Percentiles rank a stretch among this genome's conserved stretches.
Evolutionary conservation across 768 basidiomycete species (phyloP).

Genomic region (Cantharellus anzutake): DNA sequence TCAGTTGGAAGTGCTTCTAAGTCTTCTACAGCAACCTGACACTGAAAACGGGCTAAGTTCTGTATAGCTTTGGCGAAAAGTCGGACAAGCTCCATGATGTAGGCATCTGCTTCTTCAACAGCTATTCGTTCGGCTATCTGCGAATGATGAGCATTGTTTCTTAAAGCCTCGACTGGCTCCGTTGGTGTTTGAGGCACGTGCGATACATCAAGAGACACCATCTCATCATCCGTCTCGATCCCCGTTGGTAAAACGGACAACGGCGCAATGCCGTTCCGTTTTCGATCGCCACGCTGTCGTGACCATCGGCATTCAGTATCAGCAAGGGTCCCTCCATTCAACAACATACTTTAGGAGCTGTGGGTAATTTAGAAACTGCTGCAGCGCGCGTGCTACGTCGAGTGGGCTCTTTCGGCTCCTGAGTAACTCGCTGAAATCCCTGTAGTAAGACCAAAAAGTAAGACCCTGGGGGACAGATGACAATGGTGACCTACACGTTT

Average conservation of each 20-base stretch:
- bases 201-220: background rate
- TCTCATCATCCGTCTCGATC: background rate
- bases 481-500: too few relatives aligned
- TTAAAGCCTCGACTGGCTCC: background rate
- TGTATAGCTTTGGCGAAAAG: constrained; percentile 66
- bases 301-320: too few relatives aligned
- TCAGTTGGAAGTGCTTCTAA: constrained; percentile 55
- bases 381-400: background rate
- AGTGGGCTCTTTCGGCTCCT: constrained; percentile 21
- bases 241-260: too few relatives aligned
- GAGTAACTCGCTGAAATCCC: background rate
- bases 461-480: too few relatives aligned
- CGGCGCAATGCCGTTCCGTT: too few relatives aligned
- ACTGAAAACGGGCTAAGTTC: constrained; percentile 58
- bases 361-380: background rate
- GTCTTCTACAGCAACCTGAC: constrained; percentile 50
- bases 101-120: constrained; percentile 57
- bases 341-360: background rate
- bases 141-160: constrained; percentile 46
- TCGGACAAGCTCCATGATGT: constrained; percentile 64
- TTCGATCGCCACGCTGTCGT: too few relatives aligned
- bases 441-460: too few relatives aligned
- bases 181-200: background rate
- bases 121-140: constrained; percentile 45
- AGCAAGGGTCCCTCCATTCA: too few relatives aligned